Conservation (phyloP, 441 rosid species). For the Gossypium trilobum region DNA sequence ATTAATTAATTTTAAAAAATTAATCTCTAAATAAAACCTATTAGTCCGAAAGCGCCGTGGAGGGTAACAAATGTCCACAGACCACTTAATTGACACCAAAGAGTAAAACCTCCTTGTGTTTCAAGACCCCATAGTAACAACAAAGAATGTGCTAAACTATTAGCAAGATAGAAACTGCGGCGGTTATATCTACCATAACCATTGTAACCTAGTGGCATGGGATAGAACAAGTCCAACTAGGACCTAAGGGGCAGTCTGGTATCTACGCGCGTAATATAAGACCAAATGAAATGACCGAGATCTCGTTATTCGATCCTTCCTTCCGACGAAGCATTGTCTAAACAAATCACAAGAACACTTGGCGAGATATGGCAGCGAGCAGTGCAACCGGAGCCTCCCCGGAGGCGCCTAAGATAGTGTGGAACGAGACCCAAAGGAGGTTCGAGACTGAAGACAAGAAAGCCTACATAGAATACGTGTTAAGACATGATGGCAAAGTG, state of each 20-base stretch:
- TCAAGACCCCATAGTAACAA: too few species aligned
- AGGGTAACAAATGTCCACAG: too few species aligned
- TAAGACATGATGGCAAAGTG: conserved; percentile 35
- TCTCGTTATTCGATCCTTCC: not conserved
- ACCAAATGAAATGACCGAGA: not conserved
- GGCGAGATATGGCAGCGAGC: conserved; percentile 18
- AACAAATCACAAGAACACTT: not conserved
- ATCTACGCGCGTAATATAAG: not conserved
- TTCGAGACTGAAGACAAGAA: conserved; percentile 73
- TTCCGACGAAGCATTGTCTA: not conserved
- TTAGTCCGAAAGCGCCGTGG: too few species aligned
- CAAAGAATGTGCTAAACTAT: too few species aligned
- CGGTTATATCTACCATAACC: too few species aligned
- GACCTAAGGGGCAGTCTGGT: not conserved
- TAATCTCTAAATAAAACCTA: not conserved
- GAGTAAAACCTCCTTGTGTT: too few species aligned
- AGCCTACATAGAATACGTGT: conserved; percentile 54
- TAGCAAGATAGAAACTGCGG: too few species aligned
- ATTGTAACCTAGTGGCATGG: too few species aligned
- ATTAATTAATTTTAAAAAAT: not conserved
- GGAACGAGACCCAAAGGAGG: conserved; percentile 43
- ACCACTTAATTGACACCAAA: too few species aligned
- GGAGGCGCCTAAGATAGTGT: conserved; percentile 37
- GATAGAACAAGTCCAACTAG: not conserved
- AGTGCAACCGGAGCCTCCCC: conserved; percentile 13